A percentile compares a stretch with the other conserved stretches of the same genome.
Evolutionary conservation across 495 filamentous ascomycete genomes (phyloP).

Genomic region (Polyplosphaeria fusca): DNA sequence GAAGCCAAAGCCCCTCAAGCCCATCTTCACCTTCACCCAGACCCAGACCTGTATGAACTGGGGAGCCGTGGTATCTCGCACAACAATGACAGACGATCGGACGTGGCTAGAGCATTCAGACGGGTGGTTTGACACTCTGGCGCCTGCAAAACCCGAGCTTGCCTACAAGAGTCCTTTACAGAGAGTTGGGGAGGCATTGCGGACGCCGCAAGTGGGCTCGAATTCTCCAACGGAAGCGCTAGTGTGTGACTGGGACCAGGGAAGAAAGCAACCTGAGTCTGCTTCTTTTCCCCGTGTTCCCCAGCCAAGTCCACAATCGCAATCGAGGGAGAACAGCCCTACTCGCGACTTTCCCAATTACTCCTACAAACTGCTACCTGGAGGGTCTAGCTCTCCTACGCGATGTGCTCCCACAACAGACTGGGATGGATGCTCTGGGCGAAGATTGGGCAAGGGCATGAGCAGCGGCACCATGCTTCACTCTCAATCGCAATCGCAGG

Average conservation of each 20-base stretch:
- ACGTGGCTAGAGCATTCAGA: neutral
- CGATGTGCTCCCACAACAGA: neutral
- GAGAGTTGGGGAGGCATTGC: constrained; percentile 24
- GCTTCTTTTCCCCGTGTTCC: neutral
- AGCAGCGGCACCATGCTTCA: constrained; percentile 4
- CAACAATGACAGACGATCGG: neutral
- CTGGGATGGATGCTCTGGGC: constrained; percentile 13
- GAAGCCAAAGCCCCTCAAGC: constrained; percentile 39
- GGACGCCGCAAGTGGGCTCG: neutral
- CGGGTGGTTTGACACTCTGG: constrained; percentile 3
- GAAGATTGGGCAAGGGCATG: neutral
- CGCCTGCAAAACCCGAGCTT: constrained; percentile 10
- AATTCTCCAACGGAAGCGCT: neutral
- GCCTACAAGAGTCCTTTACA: constrained; percentile 31
- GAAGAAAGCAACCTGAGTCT: neutral
- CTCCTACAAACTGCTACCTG: constrained; percentile 28
- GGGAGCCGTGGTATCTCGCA: constrained; percentile 8
- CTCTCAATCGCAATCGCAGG: neutral
- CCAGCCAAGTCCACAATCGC: neutral
- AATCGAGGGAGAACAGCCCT: constrained; percentile 1
- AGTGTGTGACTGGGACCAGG: neutral
- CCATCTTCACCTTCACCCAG: constrained; percentile 39
- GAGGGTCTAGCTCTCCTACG: constrained; percentile 8
- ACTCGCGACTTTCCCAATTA: constrained; percentile 21
- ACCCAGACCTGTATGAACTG: constrained; percentile 36